Evolutionary conservation across 2,329 filamentous ascomycete genomes (phyloP).

Genomic region (Acrodontium crateriforme): DNA sequence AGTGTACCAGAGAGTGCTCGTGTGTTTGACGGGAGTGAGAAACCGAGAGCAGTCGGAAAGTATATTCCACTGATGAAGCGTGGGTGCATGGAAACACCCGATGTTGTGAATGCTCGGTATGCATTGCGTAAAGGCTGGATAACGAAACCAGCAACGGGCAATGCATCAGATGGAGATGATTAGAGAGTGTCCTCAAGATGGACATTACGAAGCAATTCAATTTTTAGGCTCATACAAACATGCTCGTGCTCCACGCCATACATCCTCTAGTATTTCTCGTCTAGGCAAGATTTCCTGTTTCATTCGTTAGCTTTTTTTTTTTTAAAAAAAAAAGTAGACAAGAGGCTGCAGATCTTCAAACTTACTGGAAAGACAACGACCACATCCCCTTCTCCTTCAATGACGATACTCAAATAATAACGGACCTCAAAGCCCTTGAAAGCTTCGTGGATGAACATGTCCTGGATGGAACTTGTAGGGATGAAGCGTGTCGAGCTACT

Average conservation of each 20-base stretch:
- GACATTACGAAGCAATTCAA: slow-evolving; percentile 16
- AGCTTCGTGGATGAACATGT: slow-evolving; percentile 89
- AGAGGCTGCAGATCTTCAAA: slow-evolving; percentile 5
- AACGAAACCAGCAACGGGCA: slow-evolving; percentile 3
- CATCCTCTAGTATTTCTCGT: slow-evolving; percentile 63
- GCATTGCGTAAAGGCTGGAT: slow-evolving; percentile 35
- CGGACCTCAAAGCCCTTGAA: slow-evolving; percentile 83
- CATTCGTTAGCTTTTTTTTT: slow-evolving; percentile 3
- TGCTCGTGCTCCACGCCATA: slow-evolving; percentile 74
- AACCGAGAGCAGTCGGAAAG: slow-evolving; percentile 38
- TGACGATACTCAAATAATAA: slow-evolving; percentile 80
- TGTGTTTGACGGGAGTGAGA: slow-evolving; percentile 46
- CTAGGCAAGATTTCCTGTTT: slow-evolving; percentile 53
- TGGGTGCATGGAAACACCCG: slow-evolving; percentile 42
- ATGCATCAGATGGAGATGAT: slow-evolving; percentile 7
- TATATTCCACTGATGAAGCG: slow-evolving; percentile 45
- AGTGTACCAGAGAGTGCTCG: slow-evolving; percentile 27
- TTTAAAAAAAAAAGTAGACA: slow-evolving; percentile 2
- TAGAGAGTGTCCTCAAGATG: background rate
- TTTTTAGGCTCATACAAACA: slow-evolving; percentile 62
- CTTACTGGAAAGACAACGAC: slow-evolving; percentile 85
- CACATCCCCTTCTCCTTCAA: slow-evolving; percentile 74
- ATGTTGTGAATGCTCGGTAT: slow-evolving; percentile 50
- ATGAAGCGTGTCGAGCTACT: slow-evolving; percentile 59
- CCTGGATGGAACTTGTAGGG: slow-evolving; percentile 79